Percentiles rank a stretch among this genome's conserved stretches.
Evolutionary conservation across 495 filamentous ascomycete genomes (phyloP).

Genomic region (Pseudomonodictys pantanalensis): DNA sequence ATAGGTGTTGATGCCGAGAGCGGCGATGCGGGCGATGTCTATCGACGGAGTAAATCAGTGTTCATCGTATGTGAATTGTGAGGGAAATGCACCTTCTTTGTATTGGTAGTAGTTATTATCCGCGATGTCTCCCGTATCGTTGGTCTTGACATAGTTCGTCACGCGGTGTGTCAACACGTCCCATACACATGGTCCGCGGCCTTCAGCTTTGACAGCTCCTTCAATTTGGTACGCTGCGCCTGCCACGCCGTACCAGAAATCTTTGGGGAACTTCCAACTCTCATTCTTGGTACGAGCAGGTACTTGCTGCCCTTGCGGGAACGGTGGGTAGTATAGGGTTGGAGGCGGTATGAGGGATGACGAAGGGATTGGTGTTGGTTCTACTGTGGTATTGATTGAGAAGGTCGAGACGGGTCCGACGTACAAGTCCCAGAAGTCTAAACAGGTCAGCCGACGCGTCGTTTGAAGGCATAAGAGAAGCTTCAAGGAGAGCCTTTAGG

Average conservation of each 20-base stretch:
- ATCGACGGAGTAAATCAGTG: no score
- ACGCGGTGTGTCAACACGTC: slow-evolving; percentile 33
- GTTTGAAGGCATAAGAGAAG: not conserved
- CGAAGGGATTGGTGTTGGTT: slow-evolving; percentile 14
- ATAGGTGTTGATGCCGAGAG: slow-evolving; percentile 36
- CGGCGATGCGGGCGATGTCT: slow-evolving; percentile 40
- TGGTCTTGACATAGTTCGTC: slow-evolving; percentile 22
- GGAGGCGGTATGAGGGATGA: slow-evolving; percentile 32
- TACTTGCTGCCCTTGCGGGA: slow-evolving; percentile 24
- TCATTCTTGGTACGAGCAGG: slow-evolving; percentile 20
- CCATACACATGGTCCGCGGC: slow-evolving; percentile 33
- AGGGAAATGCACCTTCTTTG: slow-evolving; percentile 31
- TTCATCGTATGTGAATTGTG: not conserved
- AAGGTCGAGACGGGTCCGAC: slow-evolving; percentile 19
- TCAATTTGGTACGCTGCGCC: slow-evolving; percentile 39
- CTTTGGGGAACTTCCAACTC: slow-evolving; percentile 25
- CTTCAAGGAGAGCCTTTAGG: not conserved
- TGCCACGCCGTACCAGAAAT: slow-evolving; percentile 39
- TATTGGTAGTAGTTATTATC: slow-evolving; percentile 40
- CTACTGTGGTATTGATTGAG: slow-evolving; percentile 20
- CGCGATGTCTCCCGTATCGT: slow-evolving; percentile 33
- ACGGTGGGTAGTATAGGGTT: slow-evolving; percentile 27
- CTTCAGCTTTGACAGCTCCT: slow-evolving; percentile 36
- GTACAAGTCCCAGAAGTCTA: slow-evolving; percentile 20
- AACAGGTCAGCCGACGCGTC: not conserved